Conservation (phyloP, 495 filamentous ascomycete genomes). For the Penicillium pulvis region DNA sequence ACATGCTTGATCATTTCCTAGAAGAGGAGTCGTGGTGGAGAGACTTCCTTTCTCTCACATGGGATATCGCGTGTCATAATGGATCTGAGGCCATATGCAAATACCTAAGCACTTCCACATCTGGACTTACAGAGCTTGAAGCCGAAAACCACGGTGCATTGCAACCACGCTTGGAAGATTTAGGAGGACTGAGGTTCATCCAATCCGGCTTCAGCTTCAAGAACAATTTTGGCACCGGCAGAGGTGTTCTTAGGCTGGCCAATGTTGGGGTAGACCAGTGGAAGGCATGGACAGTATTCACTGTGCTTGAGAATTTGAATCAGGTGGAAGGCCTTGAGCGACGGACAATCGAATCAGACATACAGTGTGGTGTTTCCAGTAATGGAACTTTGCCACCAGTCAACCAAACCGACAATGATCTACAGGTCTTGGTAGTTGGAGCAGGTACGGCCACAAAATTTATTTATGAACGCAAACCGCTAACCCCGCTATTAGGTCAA, state of each 20-base stretch:
- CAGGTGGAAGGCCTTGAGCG: neutral
- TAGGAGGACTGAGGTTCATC: constrained; percentile 3
- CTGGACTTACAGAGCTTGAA: neutral
- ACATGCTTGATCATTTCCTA: constrained; percentile 3
- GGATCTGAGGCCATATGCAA: constrained; percentile 6
- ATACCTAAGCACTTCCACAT: constrained; percentile 5
- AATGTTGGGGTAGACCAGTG: constrained; percentile 3
- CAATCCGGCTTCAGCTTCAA: constrained; percentile 10
- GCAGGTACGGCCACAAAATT: neutral
- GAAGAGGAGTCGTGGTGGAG: constrained; percentile 8
- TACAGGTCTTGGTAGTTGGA: constrained; percentile 4
- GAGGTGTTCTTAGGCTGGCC: constrained; percentile 8
- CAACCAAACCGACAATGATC: too few species aligned
- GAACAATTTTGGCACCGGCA: neutral
- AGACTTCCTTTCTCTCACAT: constrained; percentile 7
- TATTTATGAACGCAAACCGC: too few species aligned
- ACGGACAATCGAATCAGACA: too few species aligned
- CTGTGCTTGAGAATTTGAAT: constrained; percentile 1
- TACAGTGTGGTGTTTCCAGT: too few species aligned
- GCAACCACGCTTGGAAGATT: neutral
- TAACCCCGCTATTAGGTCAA: neutral
- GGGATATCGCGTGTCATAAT: constrained; percentile 10
- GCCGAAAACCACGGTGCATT: neutral
- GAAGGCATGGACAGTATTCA: constrained; percentile 11
- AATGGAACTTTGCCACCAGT: too few species aligned